Base-by-base conservation (phyloP, 2,329 filamentous ascomycete species). In the Alternaria solani region DNA sequence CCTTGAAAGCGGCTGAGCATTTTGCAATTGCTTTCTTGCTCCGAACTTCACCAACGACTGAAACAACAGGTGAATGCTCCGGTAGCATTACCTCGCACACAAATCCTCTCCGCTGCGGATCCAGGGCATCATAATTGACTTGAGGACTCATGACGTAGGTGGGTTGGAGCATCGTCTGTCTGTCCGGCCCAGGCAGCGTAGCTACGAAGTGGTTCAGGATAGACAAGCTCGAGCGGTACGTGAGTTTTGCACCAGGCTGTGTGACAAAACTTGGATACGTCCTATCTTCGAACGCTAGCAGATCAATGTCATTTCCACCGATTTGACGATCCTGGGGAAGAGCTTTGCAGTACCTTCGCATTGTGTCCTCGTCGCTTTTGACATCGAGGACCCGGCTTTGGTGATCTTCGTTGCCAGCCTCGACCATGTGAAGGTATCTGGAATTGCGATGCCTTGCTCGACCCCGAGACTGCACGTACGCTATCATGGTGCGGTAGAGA, bases 381-480 rank as follows among this genome's bases (percentile, higher is more conserved):
- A 89, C 87, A 65, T 91, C 86, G 9, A 82, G 76, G 2, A 92
- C 74, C n/a, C 82, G 81, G 38, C 83, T 78, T 1, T 75, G 67
- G 51, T 96, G 91, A 0, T 81, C 80, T 12, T 76, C 65, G 68
- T 97, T 97, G 7, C 85, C 86, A 1, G 78, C 73, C 73, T 98
- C 94, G 2, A 92, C 75, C 91, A 99, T 94, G 70, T 91, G 92
- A 34, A 94, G 86, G 75, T 94, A 97, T 64, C 86, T 88, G 0
- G 95, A 98, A 55, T 90, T 85, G 0, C 81, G 78, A 70, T 93
- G 91, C 39, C 95, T 87, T 12, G 95, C 95, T 55, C 95, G 87
- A 0, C 95, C 95, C 63, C 93, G 87, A 14, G 94, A 97, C 76
- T 99, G 95, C 20, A 98, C 89, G 74, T 97, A 98, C 72, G 96